Evolutionary conservation across 768 basidiomycete species (phyloP).

Genomic region (Boletus speciosus): DNA sequence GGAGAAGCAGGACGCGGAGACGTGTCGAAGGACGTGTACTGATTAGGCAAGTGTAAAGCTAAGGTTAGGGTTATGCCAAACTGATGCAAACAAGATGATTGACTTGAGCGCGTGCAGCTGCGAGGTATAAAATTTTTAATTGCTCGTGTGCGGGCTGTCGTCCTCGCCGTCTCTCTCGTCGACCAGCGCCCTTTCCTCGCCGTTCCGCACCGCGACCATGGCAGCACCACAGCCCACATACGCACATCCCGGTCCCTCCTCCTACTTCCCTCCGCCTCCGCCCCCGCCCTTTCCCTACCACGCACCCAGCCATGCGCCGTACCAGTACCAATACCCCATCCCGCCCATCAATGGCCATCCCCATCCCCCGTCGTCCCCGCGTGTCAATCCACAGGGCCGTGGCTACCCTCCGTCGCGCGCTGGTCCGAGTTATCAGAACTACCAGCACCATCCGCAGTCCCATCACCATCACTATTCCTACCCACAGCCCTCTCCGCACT

Average conservation of each 20-base stretch:
- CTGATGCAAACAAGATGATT: conserved; percentile 15
- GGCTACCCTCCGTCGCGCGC: conserved; percentile 37
- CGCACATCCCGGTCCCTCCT: conserved; percentile 27
- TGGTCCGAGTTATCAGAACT: conserved; percentile 37
- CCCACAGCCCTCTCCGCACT: conserved; percentile 30
- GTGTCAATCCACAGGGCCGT: conserved; percentile 31
- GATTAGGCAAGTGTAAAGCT: not conserved
- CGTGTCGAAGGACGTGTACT: not conserved
- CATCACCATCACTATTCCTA: conserved; percentile 35
- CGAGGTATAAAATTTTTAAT: conserved; percentile 9
- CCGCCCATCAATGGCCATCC: conserved; percentile 25
- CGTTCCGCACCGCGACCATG: conserved; percentile 15
- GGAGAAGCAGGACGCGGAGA: not conserved
- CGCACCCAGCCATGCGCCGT: conserved; percentile 23
- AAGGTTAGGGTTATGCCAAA: conserved; percentile 24
- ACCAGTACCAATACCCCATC: conserved; percentile 39
- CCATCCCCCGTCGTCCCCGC: conserved; percentile 30
- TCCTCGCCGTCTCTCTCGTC: conserved; percentile 6
- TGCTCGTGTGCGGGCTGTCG: conserved; percentile 12
- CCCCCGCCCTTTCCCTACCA: conserved; percentile 32
- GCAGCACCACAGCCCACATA: conserved; percentile 25
- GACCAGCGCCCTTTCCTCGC: conserved; percentile 6
- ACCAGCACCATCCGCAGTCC: conserved; percentile 26
- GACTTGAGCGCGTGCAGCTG: not conserved
- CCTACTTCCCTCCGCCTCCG: conserved; percentile 22